Conservation (phyloP, 2,329 filamentous ascomycete genomes). For the Colletotrichum nymphaeae region DNA sequence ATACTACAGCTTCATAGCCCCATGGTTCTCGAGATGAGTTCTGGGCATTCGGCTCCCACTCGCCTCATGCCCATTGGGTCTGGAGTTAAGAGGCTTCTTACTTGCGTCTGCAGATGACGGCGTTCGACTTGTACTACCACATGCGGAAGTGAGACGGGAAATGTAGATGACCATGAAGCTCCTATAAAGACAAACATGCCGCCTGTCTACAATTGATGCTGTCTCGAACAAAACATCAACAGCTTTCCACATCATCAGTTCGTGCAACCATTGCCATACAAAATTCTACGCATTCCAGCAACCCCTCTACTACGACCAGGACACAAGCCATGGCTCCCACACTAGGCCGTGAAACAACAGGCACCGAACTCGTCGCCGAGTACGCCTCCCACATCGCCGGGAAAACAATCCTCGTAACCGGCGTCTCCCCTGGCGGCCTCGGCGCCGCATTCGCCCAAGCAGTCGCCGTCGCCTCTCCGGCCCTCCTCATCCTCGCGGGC, state of each 20-base stretch:
- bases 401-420: slow-evolving; percentile 55
- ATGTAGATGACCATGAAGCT: background rate
- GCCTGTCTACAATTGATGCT: background rate
- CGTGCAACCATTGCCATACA: too few species aligned
- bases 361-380: slow-evolving; percentile 42
- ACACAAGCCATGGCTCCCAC: slow-evolving; percentile 8
- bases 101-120: background rate
- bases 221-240: background rate
- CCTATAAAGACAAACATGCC: background rate
- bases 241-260: too few species aligned
- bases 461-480: slow-evolving; percentile 53
- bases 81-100: background rate
- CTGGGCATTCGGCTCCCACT: background rate
- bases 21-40: background rate
- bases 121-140: background rate
- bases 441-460: slow-evolving; percentile 50
- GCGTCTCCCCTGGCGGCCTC: slow-evolving; percentile 52
- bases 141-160: background rate
- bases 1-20: background rate
- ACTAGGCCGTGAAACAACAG: slow-evolving; percentile 34
- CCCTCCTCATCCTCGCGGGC: slow-evolving; percentile 57
- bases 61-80: background rate
- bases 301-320: too few species aligned
- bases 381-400: slow-evolving; percentile 46
- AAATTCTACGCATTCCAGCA: background rate